phyloP scores from a whole-genome alignment of 108 stramenopile genomes.

The Pseudonitzschia delicatissima region DNA sequence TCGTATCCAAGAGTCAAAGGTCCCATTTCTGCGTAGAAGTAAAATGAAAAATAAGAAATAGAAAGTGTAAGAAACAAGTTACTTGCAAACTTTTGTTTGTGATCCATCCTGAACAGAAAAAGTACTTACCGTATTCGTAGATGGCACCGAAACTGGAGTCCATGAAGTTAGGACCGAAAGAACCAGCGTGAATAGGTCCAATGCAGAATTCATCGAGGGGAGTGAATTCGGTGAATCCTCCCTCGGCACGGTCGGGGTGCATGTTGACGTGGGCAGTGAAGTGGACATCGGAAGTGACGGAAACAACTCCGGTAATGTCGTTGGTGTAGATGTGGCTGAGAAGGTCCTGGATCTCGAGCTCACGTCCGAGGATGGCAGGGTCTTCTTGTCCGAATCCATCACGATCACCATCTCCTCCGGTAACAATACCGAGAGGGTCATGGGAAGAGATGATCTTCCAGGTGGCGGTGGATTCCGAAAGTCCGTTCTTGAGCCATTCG shows the following conservation, averaged over 20 bases:
- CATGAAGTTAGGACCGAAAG: conserved; percentile 41
- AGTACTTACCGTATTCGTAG: no score
- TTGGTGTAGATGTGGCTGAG: conserved; percentile 30
- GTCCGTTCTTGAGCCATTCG: conserved; percentile 35
- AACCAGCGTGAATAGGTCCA: conserved; percentile 39
- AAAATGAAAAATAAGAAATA: conserved; percentile 17
- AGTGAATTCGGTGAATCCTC: conserved; percentile 30
- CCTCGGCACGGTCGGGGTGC: conserved; percentile 29
- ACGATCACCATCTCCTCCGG: conserved; percentile 24
- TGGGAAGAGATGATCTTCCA: conserved; percentile 48
- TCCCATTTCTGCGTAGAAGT: conserved; percentile 30
- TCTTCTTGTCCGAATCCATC: conserved; percentile 3
- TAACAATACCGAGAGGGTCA: conserved; percentile 37
- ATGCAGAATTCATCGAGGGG: conserved; percentile 41
- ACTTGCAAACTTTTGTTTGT: no score
- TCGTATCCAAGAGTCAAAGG: conserved; percentile 33
- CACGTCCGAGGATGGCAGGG: conserved; percentile 18
- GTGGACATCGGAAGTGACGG: conserved; percentile 42
- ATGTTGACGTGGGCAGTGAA: conserved; percentile 35
- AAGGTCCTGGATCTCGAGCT: conserved; percentile 37
- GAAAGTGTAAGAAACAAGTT: background rate
- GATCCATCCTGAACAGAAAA: no score
- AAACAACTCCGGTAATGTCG: conserved; percentile 30
- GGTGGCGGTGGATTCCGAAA: conserved; percentile 27
- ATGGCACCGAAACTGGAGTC: conserved; percentile 38